Percentiles rank a stretch among this genome's conserved stretches.
These are phyloP conservation scores for Zanthoxylum bungeanum DNA, from an alignment of 345 rosid species.

Conservation along the genomic window DNA sequence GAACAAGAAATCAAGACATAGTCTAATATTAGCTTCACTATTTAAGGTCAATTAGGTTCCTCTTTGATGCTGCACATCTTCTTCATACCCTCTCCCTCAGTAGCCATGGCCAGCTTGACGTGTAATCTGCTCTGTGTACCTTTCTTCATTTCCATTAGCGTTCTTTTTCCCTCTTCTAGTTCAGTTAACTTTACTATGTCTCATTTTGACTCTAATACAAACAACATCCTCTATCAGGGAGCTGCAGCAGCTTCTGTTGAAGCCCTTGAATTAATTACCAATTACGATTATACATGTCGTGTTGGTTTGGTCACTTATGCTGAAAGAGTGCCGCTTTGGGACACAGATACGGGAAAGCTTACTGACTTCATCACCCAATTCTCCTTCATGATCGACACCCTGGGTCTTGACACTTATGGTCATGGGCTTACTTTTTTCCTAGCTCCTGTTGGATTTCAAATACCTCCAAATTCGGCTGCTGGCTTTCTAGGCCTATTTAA, in stretches of 20 bases:
- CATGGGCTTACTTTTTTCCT: conserved; percentile 30
- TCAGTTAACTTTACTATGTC: conserved; percentile 12
- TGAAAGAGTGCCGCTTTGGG: conserved; percentile 22
- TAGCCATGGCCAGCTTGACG: too few relatives aligned
- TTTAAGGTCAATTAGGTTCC: too few relatives aligned
- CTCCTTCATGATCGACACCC: conserved; percentile 16
- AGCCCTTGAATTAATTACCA: conserved; percentile 10
- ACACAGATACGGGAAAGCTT: conserved; percentile 7
- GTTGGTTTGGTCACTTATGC: conserved; percentile 25
- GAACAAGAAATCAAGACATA: too few relatives aligned
- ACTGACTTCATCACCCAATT: conserved; percentile 29
- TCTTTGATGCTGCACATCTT: too few relatives aligned
- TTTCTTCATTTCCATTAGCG: not conserved
- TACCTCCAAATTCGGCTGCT: conserved; percentile 24
- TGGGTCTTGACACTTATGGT: not conserved
- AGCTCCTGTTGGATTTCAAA: conserved; percentile 21
- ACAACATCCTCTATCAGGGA: conserved; percentile 11
- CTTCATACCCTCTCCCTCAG: too few relatives aligned
- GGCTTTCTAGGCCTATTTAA: conserved; percentile 30
- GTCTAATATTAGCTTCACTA: too few relatives aligned
- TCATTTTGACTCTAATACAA: not conserved
- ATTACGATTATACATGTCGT: conserved; percentile 13
- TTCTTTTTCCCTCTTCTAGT: not conserved
- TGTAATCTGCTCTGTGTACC: too few relatives aligned
- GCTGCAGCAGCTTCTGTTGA: conserved; percentile 20